Evolutionary conservation across 495 filamentous ascomycete species (phyloP), one percentile per base, ranked within the genome.

Genomic region (Aspergillus bridgeri): DNA sequence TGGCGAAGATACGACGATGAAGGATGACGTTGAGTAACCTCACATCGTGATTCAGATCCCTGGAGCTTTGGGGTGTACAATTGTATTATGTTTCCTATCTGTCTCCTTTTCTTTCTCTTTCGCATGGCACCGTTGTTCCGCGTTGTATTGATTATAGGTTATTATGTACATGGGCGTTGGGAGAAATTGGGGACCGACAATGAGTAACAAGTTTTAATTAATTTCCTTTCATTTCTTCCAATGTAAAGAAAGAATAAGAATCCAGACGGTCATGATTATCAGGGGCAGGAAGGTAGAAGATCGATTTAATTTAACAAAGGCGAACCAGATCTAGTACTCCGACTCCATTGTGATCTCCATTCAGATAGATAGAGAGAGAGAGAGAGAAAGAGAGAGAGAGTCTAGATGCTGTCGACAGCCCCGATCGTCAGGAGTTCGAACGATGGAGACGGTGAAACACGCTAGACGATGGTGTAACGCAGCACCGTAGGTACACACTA

Each of bases 1-100:
- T 5, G 61, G 42, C n/a, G 63, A 65, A 24, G 60, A 68, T 47
- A 60, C 57, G 38, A 59, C 60, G 56, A 64, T 68, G 63, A 56
- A 61, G 58, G 67, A 67, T 23, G 56, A 58, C 42, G 58, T 56
- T 15, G 49, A 62, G 18, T 47, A 22, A 13, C 42, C 7, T 20
- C 49, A 27, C 49, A 38, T 43, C 38, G 3, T 6, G 27, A 25
- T 43, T 18, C 6, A 20, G 5, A 13, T 9, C 44, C 15, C 19
- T 53, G 7, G 3, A 46, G 18, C 11, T 1, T 45, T 46, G 18
- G 19, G 9, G 21, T 54, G 20, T 46, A 25, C 13, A 42, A 42
- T 42, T n/a, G 18, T 54, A 46, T 19, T 47, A 6, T 18, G 3
- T 25, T 54, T 27, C 42, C 13, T 53, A 22, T 23, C 15, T 42